Conservation (phyloP, 2,329 filamentous ascomycete genomes). For the Colletotrichum neosansevieriae region DNA sequence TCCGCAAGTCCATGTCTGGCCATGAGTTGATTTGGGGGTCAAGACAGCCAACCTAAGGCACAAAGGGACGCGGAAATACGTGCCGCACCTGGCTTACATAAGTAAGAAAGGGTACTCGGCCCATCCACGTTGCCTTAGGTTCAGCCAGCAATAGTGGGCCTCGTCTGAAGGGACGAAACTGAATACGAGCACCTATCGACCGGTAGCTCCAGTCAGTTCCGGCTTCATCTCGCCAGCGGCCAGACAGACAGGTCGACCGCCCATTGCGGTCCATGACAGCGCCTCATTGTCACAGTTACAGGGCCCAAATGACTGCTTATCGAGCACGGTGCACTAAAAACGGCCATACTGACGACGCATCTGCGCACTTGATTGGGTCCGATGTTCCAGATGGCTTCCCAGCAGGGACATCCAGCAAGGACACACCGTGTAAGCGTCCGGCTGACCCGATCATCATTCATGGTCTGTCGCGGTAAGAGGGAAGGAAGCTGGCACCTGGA, state of each 20-base stretch:
- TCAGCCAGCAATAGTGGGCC: not conserved
- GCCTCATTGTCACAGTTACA: conserved; percentile 16
- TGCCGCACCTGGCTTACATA: no score
- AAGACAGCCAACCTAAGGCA: not conserved
- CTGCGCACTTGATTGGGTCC: conserved; percentile 14
- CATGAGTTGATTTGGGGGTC: conserved; percentile 35
- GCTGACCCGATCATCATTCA: conserved; percentile 31
- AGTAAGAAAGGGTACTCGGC: not conserved
- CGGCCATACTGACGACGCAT: conserved; percentile 5
- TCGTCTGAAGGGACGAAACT: not conserved
- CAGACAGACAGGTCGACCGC: not conserved
- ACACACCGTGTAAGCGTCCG: conserved; percentile 32
- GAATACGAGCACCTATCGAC: conserved; percentile 1
- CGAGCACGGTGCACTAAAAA: not conserved
- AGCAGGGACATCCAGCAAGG: conserved; percentile 32
- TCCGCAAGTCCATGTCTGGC: conserved; percentile 11
- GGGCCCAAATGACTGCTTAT: not conserved
- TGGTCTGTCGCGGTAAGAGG: not conserved
- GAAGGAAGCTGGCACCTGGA: conserved; percentile 2
- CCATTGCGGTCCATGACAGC: conserved; percentile 7
- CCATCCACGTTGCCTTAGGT: no score
- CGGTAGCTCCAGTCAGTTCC: not conserved
- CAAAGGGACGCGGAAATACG: no score
- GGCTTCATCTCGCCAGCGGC: not conserved
- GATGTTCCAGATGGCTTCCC: conserved; percentile 1